Evolutionary conservation across 2,329 filamentous ascomycete species (phyloP), one percentile per base, ranked within the genome.

Genomic region (Stachybotrys echinatus): DNA sequence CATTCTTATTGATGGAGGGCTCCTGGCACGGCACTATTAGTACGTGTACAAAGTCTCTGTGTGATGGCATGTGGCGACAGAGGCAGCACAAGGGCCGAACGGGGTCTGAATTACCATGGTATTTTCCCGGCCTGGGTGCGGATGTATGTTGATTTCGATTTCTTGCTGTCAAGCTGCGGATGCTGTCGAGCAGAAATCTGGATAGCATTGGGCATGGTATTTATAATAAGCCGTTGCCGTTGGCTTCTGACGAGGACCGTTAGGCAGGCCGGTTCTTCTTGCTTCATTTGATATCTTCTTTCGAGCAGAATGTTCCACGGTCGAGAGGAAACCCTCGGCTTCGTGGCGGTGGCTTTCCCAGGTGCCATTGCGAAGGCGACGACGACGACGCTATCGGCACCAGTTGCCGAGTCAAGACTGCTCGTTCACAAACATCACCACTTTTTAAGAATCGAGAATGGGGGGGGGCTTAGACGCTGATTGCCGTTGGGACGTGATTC

Each of bases 1-100:
- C 60, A 14, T 51, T 54, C 31, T 61, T 61, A 42, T 62, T 62
- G 27, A 34, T 14, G 14, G 14, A 10, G 27, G 27, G 27, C 10
- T 8, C 14, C 27, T 34, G 5, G 14, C 27, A 3, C 10, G 27
- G 27, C 27, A 34, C 14, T 34, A 3, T 34, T 34, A 34, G 27
- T 34, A 34, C 3, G 14, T 34, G 27, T 5, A 34, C 27, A 34
- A 34, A 14, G n/a, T n/a, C n/a, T n/a, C n/a, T n/a, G n/a, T n/a
- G n/a, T n/a, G n/a, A n/a, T n/a, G n/a, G n/a, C n/a, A n/a, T n/a
- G n/a, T n/a, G n/a, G n/a, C n/a, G n/a, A n/a, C n/a, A n/a, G n/a
- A n/a, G n/a, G n/a, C n/a, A n/a, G n/a, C n/a, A n/a, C n/a, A n/a
- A n/a, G n/a, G n/a, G n/a, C n/a, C n/a, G n/a, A n/a, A n/a, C n/a